These are phyloP conservation scores for Hypericum androsaemum DNA, from an alignment of 345 rosid genomes.

Conservation along the genomic window DNA sequence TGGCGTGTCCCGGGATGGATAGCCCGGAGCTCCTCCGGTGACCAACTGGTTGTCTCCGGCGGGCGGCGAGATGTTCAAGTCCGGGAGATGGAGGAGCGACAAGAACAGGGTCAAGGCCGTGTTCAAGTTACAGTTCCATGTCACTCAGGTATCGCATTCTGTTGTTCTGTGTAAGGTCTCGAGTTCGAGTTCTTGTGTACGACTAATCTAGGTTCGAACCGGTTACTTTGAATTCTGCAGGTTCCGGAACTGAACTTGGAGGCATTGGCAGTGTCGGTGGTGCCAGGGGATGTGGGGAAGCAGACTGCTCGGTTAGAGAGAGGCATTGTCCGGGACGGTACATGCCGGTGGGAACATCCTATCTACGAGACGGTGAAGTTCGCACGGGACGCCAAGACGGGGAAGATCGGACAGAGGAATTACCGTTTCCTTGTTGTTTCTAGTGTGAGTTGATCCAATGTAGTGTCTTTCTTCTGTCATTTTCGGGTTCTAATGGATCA, in stretches of 20 bases:
- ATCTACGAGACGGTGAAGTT: slow-evolving; percentile 72
- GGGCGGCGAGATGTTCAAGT: slow-evolving; percentile 47
- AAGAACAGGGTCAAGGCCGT: slow-evolving; percentile 69
- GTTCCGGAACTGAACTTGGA: slow-evolving; percentile 41
- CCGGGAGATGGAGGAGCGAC: slow-evolving; percentile 76
- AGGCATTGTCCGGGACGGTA: slow-evolving; percentile 45
- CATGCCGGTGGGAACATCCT: slow-evolving; percentile 68
- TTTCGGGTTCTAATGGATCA: neutral
- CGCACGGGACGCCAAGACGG: slow-evolving; percentile 48
- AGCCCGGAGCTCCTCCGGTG: neutral
- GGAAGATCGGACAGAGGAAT: slow-evolving; percentile 57
- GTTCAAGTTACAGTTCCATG: slow-evolving; percentile 77
- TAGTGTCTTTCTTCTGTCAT: slow-evolving; percentile 1
- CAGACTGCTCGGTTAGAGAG: slow-evolving; percentile 62
- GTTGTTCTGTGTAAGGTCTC: no score
- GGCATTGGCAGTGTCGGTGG: slow-evolving; percentile 52
- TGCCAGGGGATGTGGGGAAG: slow-evolving; percentile 74
- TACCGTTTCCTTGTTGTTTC: slow-evolving; percentile 47
- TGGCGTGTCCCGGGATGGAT: no score
- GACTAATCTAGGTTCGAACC: no score
- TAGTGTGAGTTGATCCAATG: neutral
- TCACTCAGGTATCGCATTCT: slow-evolving; percentile 52
- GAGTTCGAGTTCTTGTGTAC: no score
- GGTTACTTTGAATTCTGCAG: slow-evolving; percentile 14
- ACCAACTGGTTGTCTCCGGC: neutral